A percentile compares a stretch with the other conserved stretches of the same genome.
These are phyloP conservation scores for Russula ochroleuca DNA, from an alignment of 768 basidiomycete genomes.

Conservation along the genomic window DNA sequence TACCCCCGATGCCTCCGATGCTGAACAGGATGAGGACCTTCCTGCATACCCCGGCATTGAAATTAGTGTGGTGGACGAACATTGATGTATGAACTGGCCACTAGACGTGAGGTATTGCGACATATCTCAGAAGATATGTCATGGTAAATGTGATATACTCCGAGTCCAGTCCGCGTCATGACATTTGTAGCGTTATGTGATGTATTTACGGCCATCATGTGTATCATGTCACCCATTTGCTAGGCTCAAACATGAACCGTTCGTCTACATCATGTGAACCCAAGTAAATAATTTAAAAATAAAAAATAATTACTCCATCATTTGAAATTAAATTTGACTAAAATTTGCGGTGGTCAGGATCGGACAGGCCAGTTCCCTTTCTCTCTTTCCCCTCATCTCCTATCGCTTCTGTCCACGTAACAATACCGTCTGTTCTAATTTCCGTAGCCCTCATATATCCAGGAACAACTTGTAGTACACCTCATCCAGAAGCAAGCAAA, in stretches of 20 bases:
- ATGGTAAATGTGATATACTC: not conserved
- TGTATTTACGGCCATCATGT: not conserved
- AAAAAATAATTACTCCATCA: no score
- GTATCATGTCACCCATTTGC: not conserved
- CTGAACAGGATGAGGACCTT: not conserved
- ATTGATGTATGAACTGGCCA: not conserved
- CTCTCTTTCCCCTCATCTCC: not conserved
- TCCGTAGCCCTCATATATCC: not conserved
- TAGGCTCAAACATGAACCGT: no score
- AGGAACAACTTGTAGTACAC: not conserved
- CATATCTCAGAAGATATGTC: no score
- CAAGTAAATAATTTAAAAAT: no score
- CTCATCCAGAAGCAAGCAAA: not conserved
- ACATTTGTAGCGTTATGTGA: not conserved
- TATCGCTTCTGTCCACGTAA: not conserved
- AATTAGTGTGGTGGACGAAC: not conserved
- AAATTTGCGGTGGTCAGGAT: no score
- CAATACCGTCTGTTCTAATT: not conserved
- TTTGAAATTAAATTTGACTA: no score
- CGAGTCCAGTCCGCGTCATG: not conserved
- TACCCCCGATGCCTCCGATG: not conserved
- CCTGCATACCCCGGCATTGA: not conserved
- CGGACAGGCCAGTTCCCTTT: no score
- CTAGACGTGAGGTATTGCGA: not conserved
- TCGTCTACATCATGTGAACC: no score